Base-by-base conservation (phyloP, 495 filamentous ascomycete genomes). In the Durotheca rogersii region DNA sequence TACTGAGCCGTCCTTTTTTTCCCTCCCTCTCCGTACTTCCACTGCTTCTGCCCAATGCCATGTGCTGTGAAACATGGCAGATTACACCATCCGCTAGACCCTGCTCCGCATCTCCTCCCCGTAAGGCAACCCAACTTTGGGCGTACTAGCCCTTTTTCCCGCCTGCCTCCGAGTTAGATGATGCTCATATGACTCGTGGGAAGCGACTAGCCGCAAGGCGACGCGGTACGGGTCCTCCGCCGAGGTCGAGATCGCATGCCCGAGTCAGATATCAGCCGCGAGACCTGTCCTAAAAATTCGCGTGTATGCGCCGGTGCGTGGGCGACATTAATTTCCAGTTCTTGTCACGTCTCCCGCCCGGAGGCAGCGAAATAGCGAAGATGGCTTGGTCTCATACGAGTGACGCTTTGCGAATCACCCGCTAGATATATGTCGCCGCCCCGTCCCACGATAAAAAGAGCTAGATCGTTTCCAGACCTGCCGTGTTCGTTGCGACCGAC, bases 171-270 rank as follows among this genome's bases (percentile, higher is more conserved):
- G 21, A 39, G 23, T 53, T 41, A 27, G 31, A 35, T 52, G 49
- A 53, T 58, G 35, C 34, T 58, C 55, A 44, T 45, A 46, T 45
- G 43, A 58, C 27, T 14, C 31, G 12, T 3, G 6, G 25, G 47
- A 38, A 14, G 23, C 37, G 18, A 46, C n/a, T 29, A 12, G 14
- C 23, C 7, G 4, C 23, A 27, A 4, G 14, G 3, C 41, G 45
- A 30, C 5, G 17, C 27, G 39, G 10, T 31, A 47, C 12, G 44
- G n/a, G 20, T 12, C 18, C 30, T 15, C 33, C 14, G 10, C 14
- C 2, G 11, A 19, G 38, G 20, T 40, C 27, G 12, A 36, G 3
- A 31, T 45, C 15, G 11, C 18, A 36, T 32, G 20, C 16, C 3
- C 15, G 17, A 19, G 23, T 19, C 27, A 31, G 15, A 16, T 19